Evolutionary conservation across 768 basidiomycete species (phyloP).

Genomic region (Phaeotremella skinneri): DNA sequence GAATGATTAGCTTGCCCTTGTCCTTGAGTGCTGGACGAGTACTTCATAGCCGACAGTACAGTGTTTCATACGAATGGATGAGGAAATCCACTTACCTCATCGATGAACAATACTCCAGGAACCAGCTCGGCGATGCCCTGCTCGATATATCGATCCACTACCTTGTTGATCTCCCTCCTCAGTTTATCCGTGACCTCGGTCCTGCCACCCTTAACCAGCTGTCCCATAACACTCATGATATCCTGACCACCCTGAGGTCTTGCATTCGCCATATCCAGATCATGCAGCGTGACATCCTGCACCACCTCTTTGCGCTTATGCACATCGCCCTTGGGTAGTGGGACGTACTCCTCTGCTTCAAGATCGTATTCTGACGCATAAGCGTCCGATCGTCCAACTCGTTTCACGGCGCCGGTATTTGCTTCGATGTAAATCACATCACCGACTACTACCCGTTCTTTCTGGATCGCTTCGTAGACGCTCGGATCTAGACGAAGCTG

Average conservation of each 20-base stretch:
- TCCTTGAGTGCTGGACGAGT: not conserved
- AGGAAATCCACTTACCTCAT: conserved; percentile 67
- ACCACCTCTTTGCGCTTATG: conserved; percentile 94
- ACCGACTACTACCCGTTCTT: conserved; percentile 93
- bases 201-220: conserved; percentile 83
- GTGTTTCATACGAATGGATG: not conserved
- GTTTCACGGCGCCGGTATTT: conserved; percentile 90
- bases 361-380: conserved; percentile 97
- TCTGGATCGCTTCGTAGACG: conserved; percentile 95
- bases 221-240: conserved; percentile 94
- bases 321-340: conserved; percentile 92
- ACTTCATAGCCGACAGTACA: too few species aligned
- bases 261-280: conserved; percentile 94
- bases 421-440: conserved; percentile 95
- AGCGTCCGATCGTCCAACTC: conserved; percentile 94
- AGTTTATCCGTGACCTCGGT: conserved; percentile 98
- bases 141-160: conserved; percentile 94
- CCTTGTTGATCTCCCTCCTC: conserved; percentile 91
- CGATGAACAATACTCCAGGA: conserved; percentile 96
- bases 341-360: conserved; percentile 97
- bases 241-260: conserved; percentile 88
- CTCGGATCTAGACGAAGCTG: conserved; percentile 89
- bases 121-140: conserved; percentile 98
- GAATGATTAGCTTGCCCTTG: not conserved
- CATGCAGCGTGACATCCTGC: conserved; percentile 90